A percentile compares a stretch with the other conserved stretches of the same genome.
Evolutionary conservation across 371 early-diverging fungal species (phyloP).

Genomic region (Mortierella sp.): DNA sequence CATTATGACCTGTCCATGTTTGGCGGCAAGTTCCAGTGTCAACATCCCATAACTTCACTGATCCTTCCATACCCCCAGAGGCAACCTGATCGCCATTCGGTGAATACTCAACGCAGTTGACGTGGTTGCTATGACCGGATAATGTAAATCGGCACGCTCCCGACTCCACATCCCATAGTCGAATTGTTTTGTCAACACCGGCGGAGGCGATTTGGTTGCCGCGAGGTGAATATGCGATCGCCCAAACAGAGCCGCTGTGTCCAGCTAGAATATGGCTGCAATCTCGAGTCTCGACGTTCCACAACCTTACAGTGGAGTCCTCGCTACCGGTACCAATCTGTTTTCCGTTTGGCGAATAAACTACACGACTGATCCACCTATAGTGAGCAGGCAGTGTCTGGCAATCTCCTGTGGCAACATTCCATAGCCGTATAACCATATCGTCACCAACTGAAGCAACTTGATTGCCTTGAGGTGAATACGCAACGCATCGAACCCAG

Average conservation of each 20-base stretch:
- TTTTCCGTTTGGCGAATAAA: not conserved
- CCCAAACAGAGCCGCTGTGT: not conserved
- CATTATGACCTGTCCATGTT: too few relatives aligned
- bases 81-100: not conserved
- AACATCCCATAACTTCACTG: not conserved
- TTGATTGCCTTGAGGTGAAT: too few relatives aligned
- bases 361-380: too few relatives aligned
- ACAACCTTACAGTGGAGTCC: too few relatives aligned
- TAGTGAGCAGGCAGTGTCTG: too few relatives aligned
- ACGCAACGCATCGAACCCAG: not conserved
- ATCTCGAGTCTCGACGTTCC: not conserved
- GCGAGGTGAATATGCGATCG: not conserved
- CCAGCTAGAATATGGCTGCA: not conserved
- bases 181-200: not conserved
- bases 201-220: not conserved
- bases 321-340: conserved; percentile 3
- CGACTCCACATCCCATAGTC: not conserved
- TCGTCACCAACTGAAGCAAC: too few relatives aligned
- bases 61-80: not conserved
- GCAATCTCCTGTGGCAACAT: too few relatives aligned
- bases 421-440: too few relatives aligned
- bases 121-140: too few relatives aligned
- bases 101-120: too few relatives aligned
- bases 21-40: not conserved
- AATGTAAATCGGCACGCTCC: not conserved